A percentile compares a stretch with the other conserved stretches of the same genome.
These are phyloP conservation scores for sweet orange (Citrus sinensis) DNA, from an alignment of 345 rosid species.

Conservation along the genomic window DVS_A1.0 CM039162.1:25430001-25430500, in stretches of 20 bases:
- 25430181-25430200: conserved; percentile 5
- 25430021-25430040: conserved; percentile 4
- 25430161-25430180: conserved; percentile 23
- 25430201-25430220: conserved; percentile 29
- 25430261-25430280: conserved; percentile 20
- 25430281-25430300: neutral
- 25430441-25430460: neutral
- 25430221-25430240: conserved; percentile 14
- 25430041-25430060: neutral
- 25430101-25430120: conserved; percentile 24
- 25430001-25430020: neutral
- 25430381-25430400: conserved; percentile 26
- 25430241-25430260: conserved; percentile 29
- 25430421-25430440: neutral
- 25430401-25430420: neutral
- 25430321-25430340: conserved; percentile 26
- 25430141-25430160: conserved; percentile 17
- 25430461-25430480: too few species aligned
- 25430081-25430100: neutral
- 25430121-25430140: conserved; percentile 21
- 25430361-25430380: neutral
- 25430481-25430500: neutral
- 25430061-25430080: neutral
- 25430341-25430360: conserved; percentile 24
- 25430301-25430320: conserved; percentile 22